Percentiles rank a stretch among this genome's conserved stretches.
phyloP scores from a whole-genome alignment of 2,329 filamentous ascomycete species.

The Apiospora arundinis region DNA sequence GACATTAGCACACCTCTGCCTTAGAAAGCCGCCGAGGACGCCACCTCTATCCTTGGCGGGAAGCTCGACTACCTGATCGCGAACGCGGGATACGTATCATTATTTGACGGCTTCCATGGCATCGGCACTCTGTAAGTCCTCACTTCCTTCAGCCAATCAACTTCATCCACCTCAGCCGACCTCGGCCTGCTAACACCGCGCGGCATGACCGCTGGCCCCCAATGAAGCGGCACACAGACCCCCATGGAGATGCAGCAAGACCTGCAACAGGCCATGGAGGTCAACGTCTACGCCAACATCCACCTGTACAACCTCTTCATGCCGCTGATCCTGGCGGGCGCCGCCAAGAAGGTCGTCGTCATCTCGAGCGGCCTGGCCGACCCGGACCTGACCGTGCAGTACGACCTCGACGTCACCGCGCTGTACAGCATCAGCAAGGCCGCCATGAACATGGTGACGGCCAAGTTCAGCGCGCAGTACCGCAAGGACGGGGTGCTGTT shows the following conservation, averaged over 20 bases:
- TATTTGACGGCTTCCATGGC: neutral
- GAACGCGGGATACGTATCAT: constrained; percentile 23
- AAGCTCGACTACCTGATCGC: constrained; percentile 19
- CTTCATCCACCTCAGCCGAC: neutral
- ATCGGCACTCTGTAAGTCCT: neutral
- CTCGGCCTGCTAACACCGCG: too few species aligned
- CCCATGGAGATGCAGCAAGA: constrained; percentile 44
- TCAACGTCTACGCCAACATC: constrained; percentile 59
- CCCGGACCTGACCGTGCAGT: constrained; percentile 51
- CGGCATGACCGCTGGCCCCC: neutral
- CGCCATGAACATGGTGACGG: constrained; percentile 52
- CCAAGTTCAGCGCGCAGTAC: constrained; percentile 60
- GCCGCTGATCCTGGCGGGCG: constrained; percentile 57
- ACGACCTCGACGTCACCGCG: constrained; percentile 23
- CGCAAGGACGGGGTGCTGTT: constrained; percentile 58
- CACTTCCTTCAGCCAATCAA: neutral
- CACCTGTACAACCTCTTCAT: constrained; percentile 60
- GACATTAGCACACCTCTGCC: too few species aligned
- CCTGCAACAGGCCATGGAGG: constrained; percentile 43
- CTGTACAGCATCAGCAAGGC: constrained; percentile 46
- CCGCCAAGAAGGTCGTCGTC: constrained; percentile 41
- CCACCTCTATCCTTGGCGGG: constrained; percentile 23
- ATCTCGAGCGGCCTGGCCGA: constrained; percentile 57
- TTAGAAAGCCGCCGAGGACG: neutral
- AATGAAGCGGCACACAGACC: constrained; percentile 27